Evolutionary conservation across 1,139 yeast species (phyloP), one percentile per base, ranked within the genome.

Genomic region (Hansenula lynferdii): DNA sequence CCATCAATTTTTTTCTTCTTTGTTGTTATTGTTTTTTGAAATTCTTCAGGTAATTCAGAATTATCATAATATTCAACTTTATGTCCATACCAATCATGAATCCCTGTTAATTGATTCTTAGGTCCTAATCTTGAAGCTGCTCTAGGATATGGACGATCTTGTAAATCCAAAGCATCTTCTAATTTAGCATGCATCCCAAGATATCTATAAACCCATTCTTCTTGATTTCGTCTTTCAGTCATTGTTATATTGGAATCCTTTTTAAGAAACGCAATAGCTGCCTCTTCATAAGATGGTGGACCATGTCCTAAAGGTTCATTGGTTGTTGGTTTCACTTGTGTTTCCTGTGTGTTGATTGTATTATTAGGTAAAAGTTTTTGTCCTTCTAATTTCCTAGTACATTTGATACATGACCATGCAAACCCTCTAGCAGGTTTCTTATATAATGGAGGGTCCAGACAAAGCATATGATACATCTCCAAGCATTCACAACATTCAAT

Each of bases 331-430:
- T n/a, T n/a, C n/a, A n/a, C n/a, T n/a, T n/a, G 8, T 26, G 16
- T 5, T 20, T 30, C 22, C 8, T 31, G 31, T 6, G 35, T 22
- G 25, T 36, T 32, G 24, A 46, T 37, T 17, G 39, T 37, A 19
- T 34, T 24, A 17, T 39, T 48, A 34, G 47, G 42, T 22, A 50
- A 37, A 39, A 43, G 44, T 44, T 48, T 50, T 22, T 37, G 37
- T 26, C 46, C 39, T 19, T 62, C 61, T 14, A 57, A 49, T 29
- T 57, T 67, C 49, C 74, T 75, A 16, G 85, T 72, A 62, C 97
- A 89, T 3, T 67, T 59, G 19, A 87, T 92, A 67, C 97, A 90
- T n/a, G 89, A 74, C 97, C 97, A 90, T 7, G 89, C 85, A 56
- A 87, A 85, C 1, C 96, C 96, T 42, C 95, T 65, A 35, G 87